Percentiles rank a stretch among this genome's conserved stretches.
Conservation (phyloP, 495 filamentous ascomycete species). For the Talaromyces ruber region DNA sequence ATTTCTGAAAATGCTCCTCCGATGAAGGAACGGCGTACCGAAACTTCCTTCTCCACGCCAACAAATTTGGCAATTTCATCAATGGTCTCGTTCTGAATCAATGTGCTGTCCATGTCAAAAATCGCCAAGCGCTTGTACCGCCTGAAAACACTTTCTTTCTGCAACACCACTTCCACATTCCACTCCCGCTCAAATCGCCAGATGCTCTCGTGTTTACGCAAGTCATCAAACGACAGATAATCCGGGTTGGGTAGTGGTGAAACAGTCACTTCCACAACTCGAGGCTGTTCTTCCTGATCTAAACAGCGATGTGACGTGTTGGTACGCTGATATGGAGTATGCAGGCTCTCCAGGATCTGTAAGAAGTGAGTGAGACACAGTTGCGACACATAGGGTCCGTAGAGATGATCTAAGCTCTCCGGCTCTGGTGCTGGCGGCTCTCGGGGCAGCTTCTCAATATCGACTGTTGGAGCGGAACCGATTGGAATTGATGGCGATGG, state of each 20-base stretch:
- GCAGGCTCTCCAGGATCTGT: constrained; percentile 63
- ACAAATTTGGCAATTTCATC: constrained; percentile 83
- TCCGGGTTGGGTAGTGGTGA: constrained; percentile 57
- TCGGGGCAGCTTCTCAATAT: constrained; percentile 61
- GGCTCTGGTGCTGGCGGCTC: constrained; percentile 56
- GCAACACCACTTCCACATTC: constrained; percentile 75
- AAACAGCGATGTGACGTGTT: constrained; percentile 65
- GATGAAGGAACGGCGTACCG: constrained; percentile 30
- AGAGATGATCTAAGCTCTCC: constrained; percentile 67
- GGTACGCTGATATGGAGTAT: constrained; percentile 47
- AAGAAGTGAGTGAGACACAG: constrained; percentile 78
- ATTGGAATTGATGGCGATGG: constrained; percentile 31
- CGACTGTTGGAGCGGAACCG: constrained; percentile 55
- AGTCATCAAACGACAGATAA: constrained; percentile 58
- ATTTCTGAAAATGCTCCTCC: constrained; percentile 10
- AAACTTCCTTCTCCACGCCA: constrained; percentile 60
- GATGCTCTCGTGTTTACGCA: constrained; percentile 71
- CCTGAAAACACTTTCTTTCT: constrained; percentile 61
- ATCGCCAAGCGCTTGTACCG: constrained; percentile 73
- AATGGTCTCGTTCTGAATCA: constrained; percentile 94
- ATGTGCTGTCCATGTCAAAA: constrained; percentile 97
- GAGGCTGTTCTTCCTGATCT: constrained; percentile 50
- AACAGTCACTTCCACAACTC: constrained; percentile 62
- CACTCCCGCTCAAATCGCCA: constrained; percentile 78
- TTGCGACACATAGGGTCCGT: constrained; percentile 68